Evolutionary conservation across 768 basidiomycete genomes (phyloP).

Genomic region (Phanerochaete carnosa): DNA sequence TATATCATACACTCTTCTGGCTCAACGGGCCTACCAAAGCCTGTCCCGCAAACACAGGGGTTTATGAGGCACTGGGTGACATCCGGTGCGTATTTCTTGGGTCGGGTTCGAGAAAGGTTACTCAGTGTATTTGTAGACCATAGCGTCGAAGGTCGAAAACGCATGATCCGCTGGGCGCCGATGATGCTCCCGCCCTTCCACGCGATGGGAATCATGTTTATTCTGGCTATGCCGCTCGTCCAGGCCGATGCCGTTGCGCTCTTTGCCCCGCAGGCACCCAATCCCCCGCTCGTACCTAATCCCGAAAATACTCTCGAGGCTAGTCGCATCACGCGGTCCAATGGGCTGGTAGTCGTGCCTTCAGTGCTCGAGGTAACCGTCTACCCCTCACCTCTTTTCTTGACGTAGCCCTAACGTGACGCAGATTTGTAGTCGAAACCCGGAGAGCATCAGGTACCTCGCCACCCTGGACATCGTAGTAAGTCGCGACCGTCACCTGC

Average conservation of each 20-base stretch:
- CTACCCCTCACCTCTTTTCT: not conserved
- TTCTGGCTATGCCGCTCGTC: constrained; percentile 24
- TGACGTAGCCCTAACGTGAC: not conserved
- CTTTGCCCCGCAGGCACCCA: constrained; percentile 5
- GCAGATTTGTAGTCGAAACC: constrained; percentile 17
- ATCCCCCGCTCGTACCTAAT: constrained; percentile 7
- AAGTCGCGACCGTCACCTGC: not conserved
- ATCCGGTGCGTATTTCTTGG: constrained; percentile 1
- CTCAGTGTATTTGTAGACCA: not conserved
- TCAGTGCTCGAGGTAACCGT: constrained; percentile 12
- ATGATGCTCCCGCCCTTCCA: constrained; percentile 35
- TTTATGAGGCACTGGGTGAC: constrained; percentile 13
- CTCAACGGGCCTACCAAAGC: constrained; percentile 24
- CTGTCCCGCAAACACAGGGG: constrained; percentile 18
- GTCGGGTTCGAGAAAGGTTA: not conserved
- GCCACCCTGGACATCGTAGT: constrained; percentile 11
- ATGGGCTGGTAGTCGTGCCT: constrained; percentile 8
- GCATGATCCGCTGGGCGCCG: constrained; percentile 14
- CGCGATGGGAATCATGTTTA: constrained; percentile 23
- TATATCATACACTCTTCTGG: constrained; percentile 21
- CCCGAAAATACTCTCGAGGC: constrained; percentile 7
- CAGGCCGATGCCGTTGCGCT: constrained; percentile 2
- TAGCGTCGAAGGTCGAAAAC: not conserved
- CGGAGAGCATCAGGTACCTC: constrained; percentile 13
- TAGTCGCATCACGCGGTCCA: not conserved